Conservation (phyloP, 345 rosid genomes). For the Arabidopsis suecica region DNA sequence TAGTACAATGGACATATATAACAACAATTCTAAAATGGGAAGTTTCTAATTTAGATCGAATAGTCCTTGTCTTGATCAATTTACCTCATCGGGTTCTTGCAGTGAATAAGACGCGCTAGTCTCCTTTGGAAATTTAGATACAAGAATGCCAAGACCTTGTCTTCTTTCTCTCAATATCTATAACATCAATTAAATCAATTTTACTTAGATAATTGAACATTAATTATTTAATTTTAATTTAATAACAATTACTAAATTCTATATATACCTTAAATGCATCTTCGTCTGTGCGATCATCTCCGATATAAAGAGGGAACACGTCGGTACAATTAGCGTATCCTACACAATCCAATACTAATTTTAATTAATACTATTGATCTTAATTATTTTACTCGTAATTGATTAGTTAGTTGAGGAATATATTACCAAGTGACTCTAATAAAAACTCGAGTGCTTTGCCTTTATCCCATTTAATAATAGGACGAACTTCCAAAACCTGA, state of each 20-base stretch:
- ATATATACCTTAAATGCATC: slow-evolving; percentile 91
- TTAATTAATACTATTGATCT: background rate
- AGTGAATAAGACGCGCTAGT: slow-evolving; percentile 88
- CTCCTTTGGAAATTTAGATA: slow-evolving; percentile 88
- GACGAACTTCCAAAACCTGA: slow-evolving; percentile 95
- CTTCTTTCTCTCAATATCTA: slow-evolving; percentile 76
- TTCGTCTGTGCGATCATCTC: slow-evolving; percentile 96
- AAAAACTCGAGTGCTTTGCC: slow-evolving; percentile 98
- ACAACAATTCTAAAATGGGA: background rate
- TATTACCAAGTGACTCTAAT: slow-evolving; percentile 86
- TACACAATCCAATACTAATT: slow-evolving; percentile 35
- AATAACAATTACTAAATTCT: too few relatives aligned
- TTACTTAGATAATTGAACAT: slow-evolving; percentile 2
- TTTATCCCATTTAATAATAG: slow-evolving; percentile 92
- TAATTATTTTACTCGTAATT: slow-evolving; percentile 4
- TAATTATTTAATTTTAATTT: background rate
- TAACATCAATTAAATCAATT: slow-evolving; percentile 1
- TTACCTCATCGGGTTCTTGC: slow-evolving; percentile 75
- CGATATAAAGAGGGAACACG: slow-evolving; percentile 91
- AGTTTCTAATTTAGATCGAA: slow-evolving; percentile 1
- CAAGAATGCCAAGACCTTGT: slow-evolving; percentile 94
- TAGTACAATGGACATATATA: background rate
- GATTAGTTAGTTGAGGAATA: background rate
- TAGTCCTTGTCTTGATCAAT: background rate
- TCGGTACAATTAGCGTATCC: slow-evolving; percentile 81